A percentile compares a stretch with the other conserved stretches of the same genome.
These are phyloP conservation scores for Cutaneotrichosporon cavernicola DNA, from an alignment of 1,284 basidiomycete species.

Conservation along the genomic window DNA sequence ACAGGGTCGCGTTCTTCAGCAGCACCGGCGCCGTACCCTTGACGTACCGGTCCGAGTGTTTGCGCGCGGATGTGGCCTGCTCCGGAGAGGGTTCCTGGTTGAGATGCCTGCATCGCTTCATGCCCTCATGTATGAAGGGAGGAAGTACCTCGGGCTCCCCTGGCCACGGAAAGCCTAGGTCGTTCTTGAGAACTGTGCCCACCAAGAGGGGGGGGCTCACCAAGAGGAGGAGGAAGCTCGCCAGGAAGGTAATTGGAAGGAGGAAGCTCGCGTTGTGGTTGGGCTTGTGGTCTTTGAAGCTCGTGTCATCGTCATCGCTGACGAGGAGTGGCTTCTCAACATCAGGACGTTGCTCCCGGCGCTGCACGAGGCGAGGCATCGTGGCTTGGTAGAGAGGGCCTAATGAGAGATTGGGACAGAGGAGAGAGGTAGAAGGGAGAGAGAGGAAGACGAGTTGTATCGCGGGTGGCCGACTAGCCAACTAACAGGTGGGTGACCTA, in stretches of 20 bases:
- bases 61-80: constrained; percentile 58
- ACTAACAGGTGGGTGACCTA: too few relatives aligned
- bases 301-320: neutral
- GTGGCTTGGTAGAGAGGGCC: neutral
- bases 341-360: constrained; percentile 5
- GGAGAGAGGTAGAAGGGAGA: neutral
- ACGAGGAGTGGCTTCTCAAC: constrained; percentile 16
- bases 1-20: constrained; percentile 74
- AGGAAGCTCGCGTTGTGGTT: neutral
- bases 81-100: constrained; percentile 32
- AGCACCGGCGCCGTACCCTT: constrained; percentile 63
- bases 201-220: neutral
- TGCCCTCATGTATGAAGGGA: constrained; percentile 38
- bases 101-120: constrained; percentile 41
- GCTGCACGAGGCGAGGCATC: constrained; percentile 10
- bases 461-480: too few relatives aligned
- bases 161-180: constrained; percentile 19
- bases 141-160: constrained; percentile 24
- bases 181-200: neutral
- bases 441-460: too few relatives aligned
- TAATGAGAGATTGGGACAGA: neutral
- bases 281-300: constrained; percentile 3
- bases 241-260: neutral
- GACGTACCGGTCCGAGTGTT: constrained; percentile 69
- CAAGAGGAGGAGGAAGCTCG: neutral